Evolutionary conservation across 257 asterid genomes (phyloP).

Genomic region (Echites panduratus): DNA sequence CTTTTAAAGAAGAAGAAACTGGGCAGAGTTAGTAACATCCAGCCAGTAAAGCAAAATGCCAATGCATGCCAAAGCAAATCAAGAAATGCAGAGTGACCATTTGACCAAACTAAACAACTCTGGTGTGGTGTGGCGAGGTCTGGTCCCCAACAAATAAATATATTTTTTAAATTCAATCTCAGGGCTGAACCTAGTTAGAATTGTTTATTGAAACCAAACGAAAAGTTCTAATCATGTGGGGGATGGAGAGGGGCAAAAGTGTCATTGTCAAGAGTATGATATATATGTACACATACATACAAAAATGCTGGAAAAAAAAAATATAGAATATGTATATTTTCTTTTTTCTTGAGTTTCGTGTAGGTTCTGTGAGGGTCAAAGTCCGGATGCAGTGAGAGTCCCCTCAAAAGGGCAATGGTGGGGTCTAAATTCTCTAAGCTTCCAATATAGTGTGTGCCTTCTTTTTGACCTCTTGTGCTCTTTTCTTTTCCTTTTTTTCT

Average conservation of each 20-base stretch:
- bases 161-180: no score
- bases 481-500: no score
- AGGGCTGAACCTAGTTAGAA: no score
- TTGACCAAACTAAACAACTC: constrained; percentile 28
- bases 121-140: no score
- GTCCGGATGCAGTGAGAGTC: constrained; percentile 12
- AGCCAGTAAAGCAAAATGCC: constrained; percentile 16
- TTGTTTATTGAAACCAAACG: no score
- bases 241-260: constrained; percentile 27
- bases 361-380: constrained; percentile 44
- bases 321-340: no score
- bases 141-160: no score
- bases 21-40: not conserved
- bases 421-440: constrained; percentile 21
- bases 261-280: constrained; percentile 11
- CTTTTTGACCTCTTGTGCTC: constrained; percentile 49
- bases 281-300: not conserved
- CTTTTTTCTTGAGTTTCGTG: not conserved
- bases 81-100: constrained; percentile 21
- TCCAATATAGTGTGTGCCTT: constrained; percentile 23
- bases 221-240: not conserved
- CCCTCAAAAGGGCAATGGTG: constrained; percentile 9
- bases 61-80: constrained; percentile 22
- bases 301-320: not conserved
- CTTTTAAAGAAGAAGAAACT: constrained; percentile 18